Percentiles rank a stretch among this genome's conserved stretches.
phyloP scores from a whole-genome alignment of 192 early-diverging fungal genomes.

The Coemansia sp. region DNA sequence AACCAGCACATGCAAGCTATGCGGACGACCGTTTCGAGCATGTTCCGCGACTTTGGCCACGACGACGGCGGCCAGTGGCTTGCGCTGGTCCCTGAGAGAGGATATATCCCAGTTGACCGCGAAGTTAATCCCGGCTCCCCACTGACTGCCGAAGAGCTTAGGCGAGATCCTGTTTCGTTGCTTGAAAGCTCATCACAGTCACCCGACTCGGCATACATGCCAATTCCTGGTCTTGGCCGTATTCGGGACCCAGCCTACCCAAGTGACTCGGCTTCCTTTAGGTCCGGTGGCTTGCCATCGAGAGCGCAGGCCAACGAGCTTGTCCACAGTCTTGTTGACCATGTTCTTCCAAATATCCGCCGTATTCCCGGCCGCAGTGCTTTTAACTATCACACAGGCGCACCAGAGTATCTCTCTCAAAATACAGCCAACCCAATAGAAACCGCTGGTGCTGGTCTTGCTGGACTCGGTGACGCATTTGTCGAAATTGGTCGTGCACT shows the following conservation, averaged over 20 bases:
- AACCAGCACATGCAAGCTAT: background rate
- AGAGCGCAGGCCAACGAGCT: constrained; percentile 41
- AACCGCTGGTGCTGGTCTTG: constrained; percentile 16
- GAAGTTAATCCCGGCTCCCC: constrained; percentile 9
- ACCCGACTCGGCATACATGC: constrained; percentile 6
- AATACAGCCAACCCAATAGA: constrained; percentile 15
- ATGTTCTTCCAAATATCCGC: constrained; percentile 29
- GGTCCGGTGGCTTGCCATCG: constrained; percentile 9
- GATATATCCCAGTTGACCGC: constrained; percentile 13
- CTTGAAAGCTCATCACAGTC: constrained; percentile 1
- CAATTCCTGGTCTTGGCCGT: constrained; percentile 22
- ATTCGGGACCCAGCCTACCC: background rate
- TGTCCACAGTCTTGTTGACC: constrained; percentile 20
- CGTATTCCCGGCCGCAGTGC: constrained; percentile 21
- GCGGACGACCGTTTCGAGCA: constrained; percentile 5
- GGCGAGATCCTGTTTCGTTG: constrained; percentile 8
- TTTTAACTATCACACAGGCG: constrained; percentile 14
- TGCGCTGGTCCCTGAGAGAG: background rate
- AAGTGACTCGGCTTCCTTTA: no score
- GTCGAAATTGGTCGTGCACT: constrained; percentile 36
- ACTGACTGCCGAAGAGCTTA: constrained; percentile 22
- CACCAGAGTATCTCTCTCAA: constrained; percentile 17
- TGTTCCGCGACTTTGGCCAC: constrained; percentile 28
- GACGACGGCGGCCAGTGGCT: constrained; percentile 37
- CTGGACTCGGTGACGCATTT: constrained; percentile 37